These are phyloP conservation scores for Alternaria hordeiaustralica DNA, from an alignment of 2,329 filamentous ascomycete species.

Conservation along the genomic window DNA sequence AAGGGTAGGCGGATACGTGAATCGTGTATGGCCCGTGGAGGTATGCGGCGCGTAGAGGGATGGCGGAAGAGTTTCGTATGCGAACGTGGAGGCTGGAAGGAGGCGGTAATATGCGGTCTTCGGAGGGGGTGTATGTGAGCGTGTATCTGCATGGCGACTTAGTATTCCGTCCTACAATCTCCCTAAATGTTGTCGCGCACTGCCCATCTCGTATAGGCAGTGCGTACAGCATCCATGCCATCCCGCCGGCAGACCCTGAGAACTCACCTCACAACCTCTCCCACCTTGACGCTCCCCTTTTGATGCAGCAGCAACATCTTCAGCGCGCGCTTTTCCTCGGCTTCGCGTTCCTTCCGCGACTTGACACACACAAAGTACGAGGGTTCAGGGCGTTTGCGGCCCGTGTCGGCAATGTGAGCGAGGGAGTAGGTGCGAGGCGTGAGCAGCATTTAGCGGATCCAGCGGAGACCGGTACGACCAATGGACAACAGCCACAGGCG, in stretches of 20 bases:
- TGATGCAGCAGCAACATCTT: slow-evolving; percentile 91
- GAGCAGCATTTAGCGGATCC: slow-evolving; percentile 50
- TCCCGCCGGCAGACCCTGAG: not conserved
- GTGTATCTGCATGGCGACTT: slow-evolving; percentile 63
- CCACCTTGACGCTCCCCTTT: slow-evolving; percentile 88
- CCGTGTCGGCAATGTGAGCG: slow-evolving; percentile 46
- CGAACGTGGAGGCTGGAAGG: slow-evolving; percentile 82
- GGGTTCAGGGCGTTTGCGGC: slow-evolving; percentile 32
- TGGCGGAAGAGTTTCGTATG: slow-evolving; percentile 89
- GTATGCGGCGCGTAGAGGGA: slow-evolving; percentile 91
- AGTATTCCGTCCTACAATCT: not conserved
- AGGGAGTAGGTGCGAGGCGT: slow-evolving; percentile 49
- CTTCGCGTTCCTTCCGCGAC: slow-evolving; percentile 43
- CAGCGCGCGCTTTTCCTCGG: slow-evolving; percentile 40
- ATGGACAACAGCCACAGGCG: slow-evolving; percentile 18
- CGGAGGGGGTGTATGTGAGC: slow-evolving; percentile 86
- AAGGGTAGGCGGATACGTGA: slow-evolving; percentile 83
- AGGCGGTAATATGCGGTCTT: slow-evolving; percentile 87
- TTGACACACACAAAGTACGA: slow-evolving; percentile 44
- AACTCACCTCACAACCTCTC: slow-evolving; percentile 81
- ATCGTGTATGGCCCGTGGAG: slow-evolving; percentile 95
- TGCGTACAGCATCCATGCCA: not conserved
- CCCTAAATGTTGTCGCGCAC: not conserved
- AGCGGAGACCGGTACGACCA: slow-evolving; percentile 28
- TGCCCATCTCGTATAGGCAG: not conserved